A percentile compares a stretch with the other conserved stretches of the same genome.
These are phyloP conservation scores for Novymonas esmeraldas DNA, from an alignment of 208 protist species.

Conservation along the genomic window DNA sequence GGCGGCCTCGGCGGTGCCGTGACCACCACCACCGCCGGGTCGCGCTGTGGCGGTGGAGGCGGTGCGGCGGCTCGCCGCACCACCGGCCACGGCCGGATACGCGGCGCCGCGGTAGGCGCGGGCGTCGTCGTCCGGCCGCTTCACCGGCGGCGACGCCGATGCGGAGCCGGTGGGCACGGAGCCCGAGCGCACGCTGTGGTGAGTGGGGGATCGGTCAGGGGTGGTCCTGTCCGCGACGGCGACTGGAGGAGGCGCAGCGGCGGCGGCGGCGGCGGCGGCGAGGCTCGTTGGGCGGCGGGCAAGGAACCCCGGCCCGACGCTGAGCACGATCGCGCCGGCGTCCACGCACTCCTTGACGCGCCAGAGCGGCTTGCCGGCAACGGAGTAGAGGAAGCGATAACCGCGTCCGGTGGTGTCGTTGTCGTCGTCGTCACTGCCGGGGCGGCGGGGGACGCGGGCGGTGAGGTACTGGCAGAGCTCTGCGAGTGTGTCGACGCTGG, in stretches of 20 bases:
- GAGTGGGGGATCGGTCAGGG: conserved; percentile 6
- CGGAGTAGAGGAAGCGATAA: conserved; percentile 79
- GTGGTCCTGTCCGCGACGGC: conserved; percentile 17
- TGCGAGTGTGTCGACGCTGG: conserved; percentile 62
- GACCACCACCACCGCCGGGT: background rate
- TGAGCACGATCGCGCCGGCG: conserved; percentile 57
- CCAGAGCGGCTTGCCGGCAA: conserved; percentile 70
- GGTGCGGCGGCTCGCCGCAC: background rate
- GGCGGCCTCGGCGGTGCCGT: conserved; percentile 7
- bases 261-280: too few species aligned
- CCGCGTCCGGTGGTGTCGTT: conserved; percentile 33
- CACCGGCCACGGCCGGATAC: background rate
- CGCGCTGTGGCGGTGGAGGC: background rate
- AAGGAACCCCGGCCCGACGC: conserved; percentile 61
- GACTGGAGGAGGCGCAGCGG: conserved; percentile 4
- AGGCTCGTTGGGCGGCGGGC: conserved; percentile 24
- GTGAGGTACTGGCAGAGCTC: conserved; percentile 64
- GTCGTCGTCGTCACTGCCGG: too few species aligned
- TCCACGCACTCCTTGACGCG: conserved; percentile 72
- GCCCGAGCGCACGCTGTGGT: background rate
- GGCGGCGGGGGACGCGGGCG: conserved; percentile 34
- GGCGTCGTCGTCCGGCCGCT: conserved; percentile 3
- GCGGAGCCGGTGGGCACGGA: conserved; percentile 9
- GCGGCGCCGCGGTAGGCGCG: background rate
- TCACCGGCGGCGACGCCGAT: conserved; percentile 23